Evolutionary conservation across 116 monocot species (phyloP).

Genomic region (Iris pallida): DNA sequence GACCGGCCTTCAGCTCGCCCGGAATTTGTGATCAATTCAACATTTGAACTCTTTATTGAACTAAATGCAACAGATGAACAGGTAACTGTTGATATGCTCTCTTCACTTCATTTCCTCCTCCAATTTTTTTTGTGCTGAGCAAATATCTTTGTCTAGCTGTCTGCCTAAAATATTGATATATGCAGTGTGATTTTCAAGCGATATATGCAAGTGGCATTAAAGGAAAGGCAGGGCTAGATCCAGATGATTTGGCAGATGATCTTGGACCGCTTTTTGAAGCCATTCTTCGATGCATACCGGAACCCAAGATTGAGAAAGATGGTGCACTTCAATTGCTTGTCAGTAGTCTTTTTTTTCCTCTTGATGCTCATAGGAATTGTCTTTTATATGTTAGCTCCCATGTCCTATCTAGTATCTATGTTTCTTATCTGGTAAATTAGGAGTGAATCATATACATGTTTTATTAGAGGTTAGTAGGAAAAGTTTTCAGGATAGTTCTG

Average conservation of each 20-base stretch:
- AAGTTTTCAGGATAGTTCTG: too few species aligned
- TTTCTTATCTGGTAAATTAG: too few species aligned
- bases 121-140: neutral
- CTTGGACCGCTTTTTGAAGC: slow-evolving; percentile 97
- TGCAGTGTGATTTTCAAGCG: slow-evolving; percentile 97
- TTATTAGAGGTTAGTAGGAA: too few species aligned
- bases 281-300: slow-evolving; percentile 94
- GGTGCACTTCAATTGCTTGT: slow-evolving; percentile 93
- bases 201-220: slow-evolving; percentile 96
- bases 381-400: neutral
- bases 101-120: neutral
- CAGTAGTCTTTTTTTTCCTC: slow-evolving; percentile 20
- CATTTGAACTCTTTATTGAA: slow-evolving; percentile 97
- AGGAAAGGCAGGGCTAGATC: slow-evolving; percentile 83
- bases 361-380: neutral
- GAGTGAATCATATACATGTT: too few species aligned
- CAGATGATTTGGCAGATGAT: slow-evolving; percentile 84
- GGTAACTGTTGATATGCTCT: slow-evolving; percentile 28
- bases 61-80: slow-evolving; percentile 99
- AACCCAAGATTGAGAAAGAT: slow-evolving; percentile 77
- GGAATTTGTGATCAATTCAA: slow-evolving; percentile 90
- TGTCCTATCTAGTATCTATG: too few species aligned
- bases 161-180: slow-evolving; percentile 5
- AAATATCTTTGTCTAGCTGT: neutral
- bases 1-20: slow-evolving; percentile 92